Base-by-base conservation (phyloP, 2,329 filamentous ascomycete genomes). In the Plectosphaerella sp. region DNA sequence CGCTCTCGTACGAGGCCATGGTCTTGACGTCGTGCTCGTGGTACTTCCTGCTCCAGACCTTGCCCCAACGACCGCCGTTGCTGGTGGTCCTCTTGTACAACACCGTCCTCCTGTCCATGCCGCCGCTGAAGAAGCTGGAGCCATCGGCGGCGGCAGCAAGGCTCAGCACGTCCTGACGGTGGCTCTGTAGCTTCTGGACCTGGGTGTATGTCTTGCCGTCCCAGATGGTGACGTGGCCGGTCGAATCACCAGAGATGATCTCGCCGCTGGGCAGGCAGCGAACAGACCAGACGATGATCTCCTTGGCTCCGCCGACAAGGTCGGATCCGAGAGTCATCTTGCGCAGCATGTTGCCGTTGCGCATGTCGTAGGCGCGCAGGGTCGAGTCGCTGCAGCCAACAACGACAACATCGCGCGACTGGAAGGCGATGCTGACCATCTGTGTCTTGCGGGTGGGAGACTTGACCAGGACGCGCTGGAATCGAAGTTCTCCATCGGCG, bases 1-100 rank as follows among this genome's bases (percentile, higher is more conserved):
- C 85, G 49, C 87, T 87, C 68, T 99, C 94, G 58, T 93, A 97
- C 0, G 89, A 86, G 35, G 91, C 89, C 83, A 97, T 89, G 1
- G 91, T 83, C 73, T 97, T 97, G 62, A 97, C 91, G 72, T 99
- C 94, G 68, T 97, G 92, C 45, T 87, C 84, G 65, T 99, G 94
- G 64, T 93, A 92, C 64, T 91, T 81, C 59, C 89, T 82, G 64
- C 96, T 91, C 69, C 84, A 88, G n/a, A 90, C 79, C 68, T 94
- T 93, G 53, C 82, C 82, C 94, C 94, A 99, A 64, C 86, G 82
- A 50, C 78, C 75, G 53, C 78, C 79, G 20, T 82, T 75, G 45
- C 79, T 78, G 52, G 75, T 72, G 47, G 79, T 78, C 59, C 86
- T 83, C 67, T 86, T 88, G 72, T 95, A 96, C 45, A 93, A 76